Evolutionary conservation across 306 rosid genomes (phyloP), one percentile per base, ranked within the genome.

Genomic region (Adenanthera pavonina): DNA sequence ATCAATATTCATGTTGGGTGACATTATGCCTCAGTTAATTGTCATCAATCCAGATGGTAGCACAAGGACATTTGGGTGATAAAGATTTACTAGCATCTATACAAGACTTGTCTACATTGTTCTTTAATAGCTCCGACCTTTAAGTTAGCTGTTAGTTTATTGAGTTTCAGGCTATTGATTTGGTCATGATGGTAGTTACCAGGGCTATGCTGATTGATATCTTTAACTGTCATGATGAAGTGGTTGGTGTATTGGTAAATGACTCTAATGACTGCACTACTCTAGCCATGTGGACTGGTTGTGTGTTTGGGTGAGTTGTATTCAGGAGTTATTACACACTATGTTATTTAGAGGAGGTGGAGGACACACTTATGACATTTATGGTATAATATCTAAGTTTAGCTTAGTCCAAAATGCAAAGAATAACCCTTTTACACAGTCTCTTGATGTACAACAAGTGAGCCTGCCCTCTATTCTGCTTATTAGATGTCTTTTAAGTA

Each of bases 181-280:
- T 62, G 13, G 8, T 54, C 51, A 57, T 51, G 72, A 65, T 79
- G 69, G 54, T 61, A 70, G 77, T 49, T 78, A 43, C 61, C n/a
- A 17, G 59, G 41, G 43, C 52, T 41, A 68, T 68, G 16, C 52
- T n/a, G 73, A 43, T n/a, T 68, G 73, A 68, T 41, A 41, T 40
- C 46, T 67, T 8, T 67, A 11, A 65, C 38, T 66, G 20, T n/a
- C 9, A n/a, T 67, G 49, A 20, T 65, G 60, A 59, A 35, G 49
- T 52, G 48, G 68, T 77, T 72, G 82, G 35, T 34, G 47, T 49
- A 17, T 62, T 74, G 77, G 62, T 19, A 25, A 72, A 59, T 59
- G 51, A 48, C 72, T 62, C 35, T 25, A 35, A 3, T 73, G 46
- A 40, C 46, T n/a, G 74, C 16, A 67, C 74, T 62, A 65, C 67